A percentile compares a stretch with the other conserved stretches of the same genome.
Evolutionary conservation across 345 rosid genomes (phyloP).

Genomic region (Camelina hispida): DNA sequence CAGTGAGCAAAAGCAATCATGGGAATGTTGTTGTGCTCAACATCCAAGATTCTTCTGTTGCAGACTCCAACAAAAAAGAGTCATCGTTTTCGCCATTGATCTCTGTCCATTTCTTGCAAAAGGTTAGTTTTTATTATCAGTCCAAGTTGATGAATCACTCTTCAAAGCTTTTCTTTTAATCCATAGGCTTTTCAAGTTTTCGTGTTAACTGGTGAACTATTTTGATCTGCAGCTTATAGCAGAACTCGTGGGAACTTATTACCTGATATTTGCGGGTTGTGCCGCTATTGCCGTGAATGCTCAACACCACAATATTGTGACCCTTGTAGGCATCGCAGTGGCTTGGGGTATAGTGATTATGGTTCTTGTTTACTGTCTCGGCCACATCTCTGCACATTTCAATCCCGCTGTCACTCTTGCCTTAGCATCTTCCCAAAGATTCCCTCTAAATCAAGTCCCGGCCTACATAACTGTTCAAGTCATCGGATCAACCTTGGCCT

Average conservation of each 20-base stretch:
- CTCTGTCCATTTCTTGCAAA: slow-evolving; percentile 70
- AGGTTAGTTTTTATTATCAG: slow-evolving; percentile 50
- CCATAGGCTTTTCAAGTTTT: not conserved
- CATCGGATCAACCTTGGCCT: slow-evolving; percentile 72
- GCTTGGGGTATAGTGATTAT: slow-evolving; percentile 53
- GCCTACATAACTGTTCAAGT: slow-evolving; percentile 72
- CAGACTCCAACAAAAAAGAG: slow-evolving; percentile 34
- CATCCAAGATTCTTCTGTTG: slow-evolving; percentile 46
- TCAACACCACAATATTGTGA: slow-evolving; percentile 35
- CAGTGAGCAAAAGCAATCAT: slow-evolving; percentile 43
- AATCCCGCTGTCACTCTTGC: slow-evolving; percentile 61
- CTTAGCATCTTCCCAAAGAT: slow-evolving; percentile 41
- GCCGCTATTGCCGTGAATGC: slow-evolving; percentile 47
- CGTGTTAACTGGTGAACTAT: not conserved
- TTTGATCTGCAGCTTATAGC: slow-evolving; percentile 43
- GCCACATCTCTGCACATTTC: slow-evolving; percentile 61
- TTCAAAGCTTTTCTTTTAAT: not conserved
- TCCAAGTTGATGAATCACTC: too few species aligned
- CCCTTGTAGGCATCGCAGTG: slow-evolving; percentile 47
- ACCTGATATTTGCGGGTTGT: slow-evolving; percentile 54
- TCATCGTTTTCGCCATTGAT: slow-evolving; percentile 32
- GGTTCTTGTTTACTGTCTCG: slow-evolving; percentile 52
- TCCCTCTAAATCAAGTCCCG: slow-evolving; percentile 65
- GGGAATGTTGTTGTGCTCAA: slow-evolving; percentile 51
- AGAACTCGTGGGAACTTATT: slow-evolving; percentile 56